Conservation (phyloP, 768 basidiomycete species). For the Mycena metata region DNA sequence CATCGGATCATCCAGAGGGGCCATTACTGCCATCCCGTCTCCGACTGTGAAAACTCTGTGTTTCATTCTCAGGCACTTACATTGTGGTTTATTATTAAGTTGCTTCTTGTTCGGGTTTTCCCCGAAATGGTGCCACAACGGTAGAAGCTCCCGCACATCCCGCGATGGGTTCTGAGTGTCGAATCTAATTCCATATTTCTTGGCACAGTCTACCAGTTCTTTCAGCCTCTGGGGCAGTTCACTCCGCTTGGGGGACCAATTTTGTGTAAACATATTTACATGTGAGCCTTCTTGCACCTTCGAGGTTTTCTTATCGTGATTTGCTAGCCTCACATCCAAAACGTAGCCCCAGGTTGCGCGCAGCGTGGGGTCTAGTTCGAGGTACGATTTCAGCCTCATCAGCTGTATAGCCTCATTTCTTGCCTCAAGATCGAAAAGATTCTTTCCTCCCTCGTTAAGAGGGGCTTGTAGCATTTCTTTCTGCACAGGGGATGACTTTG, state of each 20-base stretch:
- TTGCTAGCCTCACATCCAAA: too few species aligned
- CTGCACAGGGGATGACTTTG: too few species aligned
- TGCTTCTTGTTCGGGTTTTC: neutral
- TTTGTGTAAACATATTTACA: conserved; percentile 45
- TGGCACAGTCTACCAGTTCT: conserved; percentile 39
- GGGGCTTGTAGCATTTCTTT: too few species aligned
- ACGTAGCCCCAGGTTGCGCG: too few species aligned
- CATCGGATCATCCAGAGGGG: too few species aligned
- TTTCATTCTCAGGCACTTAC: too few species aligned
- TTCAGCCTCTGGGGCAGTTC: conserved; percentile 32
- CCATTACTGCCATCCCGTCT: neutral
- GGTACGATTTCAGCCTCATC: too few species aligned
- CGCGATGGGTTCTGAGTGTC: conserved; percentile 31
- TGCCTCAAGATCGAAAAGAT: too few species aligned
- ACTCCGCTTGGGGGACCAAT: conserved; percentile 36
- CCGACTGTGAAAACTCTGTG: too few species aligned
- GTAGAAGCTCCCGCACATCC: neutral
- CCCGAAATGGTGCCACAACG: conserved; percentile 19
- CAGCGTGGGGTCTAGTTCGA: too few species aligned
- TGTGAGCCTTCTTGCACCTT: conserved; percentile 13
- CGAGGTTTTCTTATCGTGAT: neutral
- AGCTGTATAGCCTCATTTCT: too few species aligned
- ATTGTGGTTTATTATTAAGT: neutral
- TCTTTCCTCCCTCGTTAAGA: too few species aligned
- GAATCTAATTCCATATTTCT: conserved; percentile 38